Conservation (phyloP, 1,284 basidiomycete species). For the Ustilago trichophora region DNA sequence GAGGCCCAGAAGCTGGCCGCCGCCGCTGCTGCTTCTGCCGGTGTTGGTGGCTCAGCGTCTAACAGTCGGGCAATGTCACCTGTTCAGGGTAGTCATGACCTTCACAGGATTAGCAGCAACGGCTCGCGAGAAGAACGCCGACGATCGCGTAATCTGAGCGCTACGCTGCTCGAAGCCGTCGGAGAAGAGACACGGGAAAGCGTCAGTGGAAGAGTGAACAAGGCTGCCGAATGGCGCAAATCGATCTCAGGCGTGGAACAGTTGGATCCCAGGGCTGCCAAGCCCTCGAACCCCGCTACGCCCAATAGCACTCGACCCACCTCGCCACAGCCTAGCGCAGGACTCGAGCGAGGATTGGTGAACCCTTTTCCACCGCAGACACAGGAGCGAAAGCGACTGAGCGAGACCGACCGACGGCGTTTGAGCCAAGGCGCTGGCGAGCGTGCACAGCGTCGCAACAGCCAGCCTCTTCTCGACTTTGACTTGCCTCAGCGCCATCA, state of each 20-base stretch:
- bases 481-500: slow-evolving; percentile 15
- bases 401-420: slow-evolving; percentile 45
- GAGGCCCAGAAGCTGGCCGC: slow-evolving; percentile 34
- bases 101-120: background rate
- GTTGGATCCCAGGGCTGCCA: slow-evolving; percentile 24
- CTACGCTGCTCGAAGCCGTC: slow-evolving; percentile 36
- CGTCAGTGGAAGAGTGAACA: slow-evolving; percentile 2
- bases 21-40: slow-evolving; percentile 29
- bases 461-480: slow-evolving; percentile 43
- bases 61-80: slow-evolving; percentile 18
- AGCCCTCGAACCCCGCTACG: slow-evolving; percentile 10
- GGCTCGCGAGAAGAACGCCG: slow-evolving; percentile 29
- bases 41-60: slow-evolving; percentile 12
- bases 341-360: background rate
- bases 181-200: slow-evolving; percentile 24
- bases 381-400: slow-evolving; percentile 19
- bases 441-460: slow-evolving; percentile 17
- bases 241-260: slow-evolving; percentile 34
- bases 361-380: slow-evolving; percentile 30
- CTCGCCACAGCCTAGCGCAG: slow-evolving; percentile 15
- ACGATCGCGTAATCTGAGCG: slow-evolving; percentile 34
- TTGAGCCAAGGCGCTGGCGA: slow-evolving; percentile 46
- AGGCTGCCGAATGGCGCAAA: slow-evolving; percentile 41
- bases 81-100: slow-evolving; percentile 6
- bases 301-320: slow-evolving; percentile 27